These are phyloP conservation scores for Nepenthes mirabilis DNA, from an alignment of 148 eudicot species.

Conservation along the genomic window DNA sequence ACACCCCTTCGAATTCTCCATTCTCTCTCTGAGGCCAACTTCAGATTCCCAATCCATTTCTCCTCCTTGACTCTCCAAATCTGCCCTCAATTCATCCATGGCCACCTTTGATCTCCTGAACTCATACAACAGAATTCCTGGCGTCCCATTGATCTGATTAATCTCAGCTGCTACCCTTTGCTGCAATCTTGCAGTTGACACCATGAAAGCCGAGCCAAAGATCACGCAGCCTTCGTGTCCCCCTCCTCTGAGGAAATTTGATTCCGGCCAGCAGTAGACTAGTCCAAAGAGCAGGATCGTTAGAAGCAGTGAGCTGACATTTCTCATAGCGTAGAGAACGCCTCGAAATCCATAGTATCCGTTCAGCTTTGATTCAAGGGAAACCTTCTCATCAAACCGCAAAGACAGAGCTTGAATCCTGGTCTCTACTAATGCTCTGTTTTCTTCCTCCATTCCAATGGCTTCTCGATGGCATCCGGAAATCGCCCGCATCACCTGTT, in stretches of 20 bases:
- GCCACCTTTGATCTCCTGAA: constrained; percentile 33
- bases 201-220: constrained; percentile 50
- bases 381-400: constrained; percentile 38
- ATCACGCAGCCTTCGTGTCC: constrained; percentile 35
- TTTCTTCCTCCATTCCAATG: constrained; percentile 50
- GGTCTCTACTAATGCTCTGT: constrained; percentile 45
- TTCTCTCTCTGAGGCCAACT: constrained; percentile 34
- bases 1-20: constrained; percentile 40
- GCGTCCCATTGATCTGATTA: constrained; percentile 22
- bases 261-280: constrained; percentile 44
- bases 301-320: constrained; percentile 44
- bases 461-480: constrained; percentile 45
- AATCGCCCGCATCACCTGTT: constrained; percentile 39
- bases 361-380: constrained; percentile 46
- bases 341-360: constrained; percentile 64
- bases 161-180: constrained; percentile 42
- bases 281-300: constrained; percentile 44
- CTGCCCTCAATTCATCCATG: constrained; percentile 48
- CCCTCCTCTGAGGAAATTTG: constrained; percentile 21
- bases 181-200: constrained; percentile 34
- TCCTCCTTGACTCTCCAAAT: constrained; percentile 28
- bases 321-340: constrained; percentile 63
- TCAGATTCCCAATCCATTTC: constrained; percentile 31
- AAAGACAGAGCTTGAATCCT: constrained; percentile 41
- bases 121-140: constrained; percentile 40